Percentiles rank a stretch among this genome's conserved stretches.
phyloP scores from a whole-genome alignment of 73 alveolate genomes.

The Paramecium bursaria region DNA sequence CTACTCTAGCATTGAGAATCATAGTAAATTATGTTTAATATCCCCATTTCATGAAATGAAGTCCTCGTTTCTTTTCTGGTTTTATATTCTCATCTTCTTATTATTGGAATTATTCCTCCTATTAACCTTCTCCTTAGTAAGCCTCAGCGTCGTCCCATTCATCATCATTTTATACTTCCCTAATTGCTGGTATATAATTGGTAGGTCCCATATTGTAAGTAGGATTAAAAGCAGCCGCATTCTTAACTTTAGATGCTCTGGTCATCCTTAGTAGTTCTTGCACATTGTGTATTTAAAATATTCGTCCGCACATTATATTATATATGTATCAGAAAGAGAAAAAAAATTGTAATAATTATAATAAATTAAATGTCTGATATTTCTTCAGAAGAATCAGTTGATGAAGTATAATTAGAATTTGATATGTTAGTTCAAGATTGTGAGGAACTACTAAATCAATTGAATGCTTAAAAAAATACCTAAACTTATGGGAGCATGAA shows the following conservation, averaged over 20 bases:
- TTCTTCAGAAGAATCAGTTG: no score
- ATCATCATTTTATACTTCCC: slow-evolving; percentile 6
- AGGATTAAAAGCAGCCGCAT: slow-evolving; percentile 42
- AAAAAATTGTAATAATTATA: no score
- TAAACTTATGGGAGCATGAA: no score
- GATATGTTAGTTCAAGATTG: no score
- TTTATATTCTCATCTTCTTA: not conserved
- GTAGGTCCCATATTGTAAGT: slow-evolving; percentile 69
- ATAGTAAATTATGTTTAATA: slow-evolving; percentile 51
- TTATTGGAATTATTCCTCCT: not conserved
- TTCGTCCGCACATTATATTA: slow-evolving; percentile 71
- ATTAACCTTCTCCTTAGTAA: not conserved
- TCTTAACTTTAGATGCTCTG: slow-evolving; percentile 27
- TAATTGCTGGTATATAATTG: slow-evolving; percentile 65
- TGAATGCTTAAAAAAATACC: no score
- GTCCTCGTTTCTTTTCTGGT: slow-evolving; percentile 13
- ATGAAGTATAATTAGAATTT: no score
- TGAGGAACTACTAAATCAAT: no score
- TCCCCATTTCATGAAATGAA: slow-evolving; percentile 69
- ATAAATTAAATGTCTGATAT: no score
- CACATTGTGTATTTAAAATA: slow-evolving; percentile 51
- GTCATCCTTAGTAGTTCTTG: slow-evolving; percentile 32
- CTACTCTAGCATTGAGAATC: slow-evolving; percentile 61
- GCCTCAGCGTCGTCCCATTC: slow-evolving; percentile 22
- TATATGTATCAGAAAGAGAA: no score